Percentiles rank a stretch among this genome's conserved stretches.
Evolutionary conservation across 768 basidiomycete species (phyloP).

Genomic region (Trametes gibbosa): DNA sequence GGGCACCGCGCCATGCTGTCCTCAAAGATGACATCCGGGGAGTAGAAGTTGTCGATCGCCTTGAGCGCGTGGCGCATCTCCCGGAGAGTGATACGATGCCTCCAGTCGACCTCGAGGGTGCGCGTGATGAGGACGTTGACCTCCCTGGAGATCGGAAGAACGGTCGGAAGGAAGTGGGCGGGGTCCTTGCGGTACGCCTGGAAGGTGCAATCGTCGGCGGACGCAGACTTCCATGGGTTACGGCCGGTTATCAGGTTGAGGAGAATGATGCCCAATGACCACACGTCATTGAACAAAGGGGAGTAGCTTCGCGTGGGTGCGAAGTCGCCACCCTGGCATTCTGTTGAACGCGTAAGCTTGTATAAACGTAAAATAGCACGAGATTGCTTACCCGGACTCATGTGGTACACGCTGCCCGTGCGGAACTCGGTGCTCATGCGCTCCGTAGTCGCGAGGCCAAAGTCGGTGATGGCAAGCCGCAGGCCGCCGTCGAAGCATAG

Average conservation of each 20-base stretch:
- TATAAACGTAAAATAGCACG: slow-evolving; percentile 8
- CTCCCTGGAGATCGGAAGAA: slow-evolving; percentile 38
- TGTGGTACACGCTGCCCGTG: slow-evolving; percentile 97
- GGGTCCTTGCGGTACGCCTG: slow-evolving; percentile 81
- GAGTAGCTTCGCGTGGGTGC: slow-evolving; percentile 70
- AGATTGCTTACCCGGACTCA: slow-evolving; percentile 79
- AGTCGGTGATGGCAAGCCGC: slow-evolving; percentile 87
- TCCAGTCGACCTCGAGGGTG: slow-evolving; percentile 35
- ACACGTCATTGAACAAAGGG: slow-evolving; percentile 88
- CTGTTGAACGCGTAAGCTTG: slow-evolving; percentile 41
- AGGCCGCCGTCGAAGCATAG: slow-evolving; percentile 79
- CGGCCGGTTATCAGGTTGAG: slow-evolving; percentile 93
- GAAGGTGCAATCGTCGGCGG: slow-evolving; percentile 81
- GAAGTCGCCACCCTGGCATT: slow-evolving; percentile 81
- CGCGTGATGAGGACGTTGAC: slow-evolving; percentile 34
- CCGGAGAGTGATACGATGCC: slow-evolving; percentile 31
- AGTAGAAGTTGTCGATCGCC: slow-evolving; percentile 63
- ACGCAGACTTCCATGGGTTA: slow-evolving; percentile 95
- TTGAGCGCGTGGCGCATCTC: slow-evolving; percentile 59
- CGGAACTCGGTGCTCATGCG: slow-evolving; percentile 83
- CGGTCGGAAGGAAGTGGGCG: slow-evolving; percentile 69
- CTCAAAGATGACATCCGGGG: slow-evolving; percentile 73
- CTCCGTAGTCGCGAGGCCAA: slow-evolving; percentile 91
- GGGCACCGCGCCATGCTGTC: slow-evolving; percentile 76
- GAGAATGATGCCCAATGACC: slow-evolving; percentile 95